Conservation (phyloP, 192 early-diverging fungal genomes). For the Gigaspora rosea region DNA sequence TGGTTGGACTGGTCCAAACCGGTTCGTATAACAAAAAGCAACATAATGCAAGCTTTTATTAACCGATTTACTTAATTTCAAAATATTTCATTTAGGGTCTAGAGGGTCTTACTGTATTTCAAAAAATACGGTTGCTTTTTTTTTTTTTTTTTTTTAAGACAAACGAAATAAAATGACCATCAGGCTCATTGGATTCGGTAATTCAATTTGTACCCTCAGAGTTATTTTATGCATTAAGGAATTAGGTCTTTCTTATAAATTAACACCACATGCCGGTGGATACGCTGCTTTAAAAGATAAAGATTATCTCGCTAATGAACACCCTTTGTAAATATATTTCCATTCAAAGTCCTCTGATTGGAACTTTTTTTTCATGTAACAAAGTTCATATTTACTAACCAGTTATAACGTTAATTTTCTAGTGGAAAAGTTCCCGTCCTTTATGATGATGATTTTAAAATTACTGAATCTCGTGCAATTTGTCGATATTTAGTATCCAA, state of each 20-base stretch:
- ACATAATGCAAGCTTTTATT: too few relatives aligned
- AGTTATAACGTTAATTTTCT: not conserved
- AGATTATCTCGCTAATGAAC: constrained; percentile 34
- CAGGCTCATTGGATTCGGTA: constrained; percentile 30
- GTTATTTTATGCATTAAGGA: constrained; percentile 19
- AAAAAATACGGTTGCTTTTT: too few relatives aligned
- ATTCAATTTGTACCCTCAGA: constrained; percentile 38
- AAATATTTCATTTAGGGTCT: too few relatives aligned
- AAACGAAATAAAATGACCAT: constrained; percentile 1
- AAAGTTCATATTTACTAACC: not conserved
- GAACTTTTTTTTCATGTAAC: not conserved
- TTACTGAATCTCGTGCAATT: constrained; percentile 48
- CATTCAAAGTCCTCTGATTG: too few relatives aligned
- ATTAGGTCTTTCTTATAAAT: constrained; percentile 36
- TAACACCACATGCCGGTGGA: constrained; percentile 3
- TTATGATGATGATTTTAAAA: constrained; percentile 35
- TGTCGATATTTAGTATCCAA: constrained; percentile 37
- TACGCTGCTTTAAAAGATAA: constrained; percentile 37
- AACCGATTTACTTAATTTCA: too few relatives aligned
- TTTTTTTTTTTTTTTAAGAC: too few relatives aligned
- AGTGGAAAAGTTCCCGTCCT: constrained; percentile 46
- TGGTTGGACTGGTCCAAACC: too few relatives aligned
- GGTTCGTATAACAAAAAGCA: too few relatives aligned
- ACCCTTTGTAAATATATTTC: constrained; percentile 39
- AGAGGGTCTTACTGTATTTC: too few relatives aligned